These are phyloP conservation scores for fission yeast (Schizosaccharomyces pombe) DNA, from an alignment of 805 yeast species.

Conservation along the genomic window DNA sequence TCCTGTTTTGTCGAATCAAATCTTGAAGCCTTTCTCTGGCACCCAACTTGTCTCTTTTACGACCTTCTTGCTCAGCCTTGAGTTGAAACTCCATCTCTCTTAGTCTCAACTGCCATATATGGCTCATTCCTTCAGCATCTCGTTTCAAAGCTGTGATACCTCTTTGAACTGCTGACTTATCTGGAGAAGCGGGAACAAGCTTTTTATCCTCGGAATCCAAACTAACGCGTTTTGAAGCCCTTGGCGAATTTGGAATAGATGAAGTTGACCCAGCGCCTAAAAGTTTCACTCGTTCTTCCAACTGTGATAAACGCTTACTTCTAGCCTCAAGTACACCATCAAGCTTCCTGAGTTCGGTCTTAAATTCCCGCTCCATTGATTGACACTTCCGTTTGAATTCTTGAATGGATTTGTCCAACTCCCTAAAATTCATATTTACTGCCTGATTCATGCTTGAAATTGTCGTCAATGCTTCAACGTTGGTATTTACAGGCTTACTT, in stretches of 20 bases:
- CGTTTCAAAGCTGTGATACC: background rate
- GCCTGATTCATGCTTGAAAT: background rate
- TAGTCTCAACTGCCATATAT: conserved; percentile 8
- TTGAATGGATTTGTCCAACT: background rate
- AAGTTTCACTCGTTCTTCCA: background rate
- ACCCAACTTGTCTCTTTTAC: conserved; percentile 11
- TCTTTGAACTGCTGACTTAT: background rate
- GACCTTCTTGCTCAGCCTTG: conserved; percentile 12
- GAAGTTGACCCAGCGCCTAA: background rate
- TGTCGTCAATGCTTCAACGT: background rate
- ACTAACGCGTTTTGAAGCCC: background rate
- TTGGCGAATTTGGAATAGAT: background rate
- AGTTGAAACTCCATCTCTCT: conserved; percentile 11
- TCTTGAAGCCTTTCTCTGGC: conserved; percentile 11
- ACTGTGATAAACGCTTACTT: background rate
- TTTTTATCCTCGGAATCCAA: background rate
- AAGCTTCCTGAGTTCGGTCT: conserved; percentile 5
- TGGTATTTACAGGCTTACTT: background rate
- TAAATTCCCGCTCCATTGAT: conserved; percentile 3
- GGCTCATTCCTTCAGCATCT: conserved; percentile 8
- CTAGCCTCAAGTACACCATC: background rate
- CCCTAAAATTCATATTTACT: background rate
- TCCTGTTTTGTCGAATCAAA: conserved; percentile 7
- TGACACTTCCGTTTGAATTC: background rate
- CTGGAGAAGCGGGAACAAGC: background rate